phyloP scores from a whole-genome alignment of 1,284 basidiomycete genomes.

The Austroboletus novae-zelandiae region DNA sequence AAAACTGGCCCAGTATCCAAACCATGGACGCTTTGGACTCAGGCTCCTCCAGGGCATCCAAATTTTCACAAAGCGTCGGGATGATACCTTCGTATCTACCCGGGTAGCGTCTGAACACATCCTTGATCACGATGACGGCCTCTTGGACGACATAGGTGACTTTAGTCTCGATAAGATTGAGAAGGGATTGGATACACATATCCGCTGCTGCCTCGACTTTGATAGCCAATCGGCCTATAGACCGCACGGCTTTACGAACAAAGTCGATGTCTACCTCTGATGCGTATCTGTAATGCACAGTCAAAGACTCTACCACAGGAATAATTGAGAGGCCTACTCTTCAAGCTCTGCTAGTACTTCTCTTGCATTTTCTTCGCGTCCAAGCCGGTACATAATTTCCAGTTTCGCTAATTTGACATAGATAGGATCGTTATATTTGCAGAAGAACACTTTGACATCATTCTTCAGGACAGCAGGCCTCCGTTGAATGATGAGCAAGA shows the following conservation, averaged over 20 bases:
- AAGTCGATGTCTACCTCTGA: slow-evolving; percentile 99
- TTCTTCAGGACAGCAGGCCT: slow-evolving; percentile 91
- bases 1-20: slow-evolving; percentile 98
- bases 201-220: slow-evolving; percentile 92
- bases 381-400: slow-evolving; percentile 97
- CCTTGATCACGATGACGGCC: slow-evolving; percentile 95
- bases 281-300: slow-evolving; percentile 68
- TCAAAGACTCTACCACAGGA: slow-evolving; percentile 2
- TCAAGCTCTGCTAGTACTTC: slow-evolving; percentile 93
- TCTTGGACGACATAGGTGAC: slow-evolving; percentile 98
- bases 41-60: slow-evolving; percentile 92
- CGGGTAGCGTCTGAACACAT: slow-evolving; percentile 97
- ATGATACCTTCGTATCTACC: slow-evolving; percentile 97
- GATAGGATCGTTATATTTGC: slow-evolving; percentile 99
- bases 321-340: slow-evolving; percentile 61
- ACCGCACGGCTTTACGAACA: slow-evolving; percentile 94
- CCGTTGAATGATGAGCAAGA: slow-evolving; percentile 94
- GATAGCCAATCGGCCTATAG: slow-evolving; percentile 95
- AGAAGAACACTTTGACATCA: slow-evolving; percentile 99
- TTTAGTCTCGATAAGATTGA: slow-evolving; percentile 89
- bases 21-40: slow-evolving; percentile 97
- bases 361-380: slow-evolving; percentile 85
- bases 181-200: slow-evolving; percentile 84
- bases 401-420: slow-evolving; percentile 99
- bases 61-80: slow-evolving; percentile 86